Conservation (phyloP, 148 eudicot genomes). For the Gaultheria prostrata region DNA sequence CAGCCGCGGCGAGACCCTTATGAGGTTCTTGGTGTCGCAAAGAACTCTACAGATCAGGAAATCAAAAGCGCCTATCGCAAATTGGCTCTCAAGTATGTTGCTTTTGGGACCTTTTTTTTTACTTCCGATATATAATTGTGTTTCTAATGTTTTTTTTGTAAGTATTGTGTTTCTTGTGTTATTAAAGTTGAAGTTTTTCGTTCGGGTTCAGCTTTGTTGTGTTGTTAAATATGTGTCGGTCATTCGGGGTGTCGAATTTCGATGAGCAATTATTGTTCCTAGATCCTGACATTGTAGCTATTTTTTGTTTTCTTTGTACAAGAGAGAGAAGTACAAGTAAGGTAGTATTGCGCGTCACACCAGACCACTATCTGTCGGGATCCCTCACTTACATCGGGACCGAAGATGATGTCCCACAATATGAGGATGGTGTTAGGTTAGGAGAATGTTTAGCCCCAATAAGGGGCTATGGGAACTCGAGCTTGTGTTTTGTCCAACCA, state of each 20-base stretch:
- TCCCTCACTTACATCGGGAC: too few species aligned
- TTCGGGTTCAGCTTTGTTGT: neutral
- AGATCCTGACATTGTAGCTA: neutral
- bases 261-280: neutral
- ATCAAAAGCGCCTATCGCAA: conserved; percentile 82
- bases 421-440: too few species aligned
- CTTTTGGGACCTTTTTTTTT: neutral
- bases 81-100: conserved; percentile 77
- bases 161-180: neutral
- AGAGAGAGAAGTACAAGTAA: too few species aligned
- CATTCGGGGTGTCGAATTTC: neutral
- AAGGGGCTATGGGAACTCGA: too few species aligned
- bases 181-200: neutral
- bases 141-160: neutral
- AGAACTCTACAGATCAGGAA: conserved; percentile 77
- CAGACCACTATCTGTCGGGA: too few species aligned
- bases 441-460: too few species aligned
- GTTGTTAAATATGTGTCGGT: neutral
- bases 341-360: too few species aligned
- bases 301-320: neutral
- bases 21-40: conserved; percentile 78
- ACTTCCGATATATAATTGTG: neutral
- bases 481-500: too few species aligned
- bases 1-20: conserved; percentile 76
- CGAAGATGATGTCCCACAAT: too few species aligned